A percentile compares a stretch with the other conserved stretches of the same genome.
These are phyloP conservation scores for Anisodus acutangulus DNA, from an alignment of 257 asterid genomes.

Conservation along the genomic window DNA sequence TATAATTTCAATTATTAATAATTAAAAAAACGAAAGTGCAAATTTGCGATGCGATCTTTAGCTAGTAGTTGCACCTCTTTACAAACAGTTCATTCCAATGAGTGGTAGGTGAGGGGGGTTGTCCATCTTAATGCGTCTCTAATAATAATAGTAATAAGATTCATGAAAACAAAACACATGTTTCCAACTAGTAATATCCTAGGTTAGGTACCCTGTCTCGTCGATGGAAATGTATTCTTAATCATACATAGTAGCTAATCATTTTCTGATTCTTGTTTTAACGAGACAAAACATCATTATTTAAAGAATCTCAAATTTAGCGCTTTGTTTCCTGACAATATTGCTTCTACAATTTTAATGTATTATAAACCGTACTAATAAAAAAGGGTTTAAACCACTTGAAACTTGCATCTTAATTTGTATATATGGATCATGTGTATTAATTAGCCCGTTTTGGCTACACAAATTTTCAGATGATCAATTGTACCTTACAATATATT, in stretches of 20 bases:
- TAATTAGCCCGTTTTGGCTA: not conserved
- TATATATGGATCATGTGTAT: not conserved
- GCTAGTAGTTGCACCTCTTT: not conserved
- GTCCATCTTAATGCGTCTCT: slow-evolving; percentile 3
- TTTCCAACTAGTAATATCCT: slow-evolving; percentile 23
- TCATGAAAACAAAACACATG: slow-evolving; percentile 14
- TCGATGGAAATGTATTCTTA: not conserved
- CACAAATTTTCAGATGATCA: not conserved
- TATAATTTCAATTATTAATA: no score
- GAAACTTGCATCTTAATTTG: not conserved
- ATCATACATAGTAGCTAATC: not conserved
- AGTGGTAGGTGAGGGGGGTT: not conserved
- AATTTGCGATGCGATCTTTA: not conserved
- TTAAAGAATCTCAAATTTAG: not conserved
- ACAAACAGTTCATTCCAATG: not conserved
- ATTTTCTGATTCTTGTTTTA: not conserved
- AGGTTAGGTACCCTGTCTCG: slow-evolving; percentile 14
- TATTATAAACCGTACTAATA: not conserved
- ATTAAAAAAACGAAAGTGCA: not conserved
- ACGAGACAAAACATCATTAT: slow-evolving; percentile 23
- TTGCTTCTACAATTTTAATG: not conserved
- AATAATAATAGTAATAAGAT: not conserved
- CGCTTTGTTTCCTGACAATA: not conserved
- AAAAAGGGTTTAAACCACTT: not conserved
- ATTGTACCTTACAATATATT: no score